Evolutionary conservation across 805 yeast species (phyloP).

Genomic region (Ogataea dorogensis): DNA sequence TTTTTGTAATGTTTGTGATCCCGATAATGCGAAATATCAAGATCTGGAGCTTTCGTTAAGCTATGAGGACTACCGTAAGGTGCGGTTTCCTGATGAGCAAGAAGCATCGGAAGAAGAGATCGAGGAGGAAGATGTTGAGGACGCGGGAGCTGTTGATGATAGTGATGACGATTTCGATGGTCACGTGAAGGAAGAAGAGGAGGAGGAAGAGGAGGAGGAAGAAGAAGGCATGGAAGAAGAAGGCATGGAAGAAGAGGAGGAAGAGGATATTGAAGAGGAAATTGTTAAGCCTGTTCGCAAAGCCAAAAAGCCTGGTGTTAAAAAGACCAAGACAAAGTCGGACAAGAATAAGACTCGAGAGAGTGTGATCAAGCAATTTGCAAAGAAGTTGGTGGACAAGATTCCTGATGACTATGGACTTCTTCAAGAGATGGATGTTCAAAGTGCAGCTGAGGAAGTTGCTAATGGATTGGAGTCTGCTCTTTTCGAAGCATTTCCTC

Average conservation of each 20-base stretch:
- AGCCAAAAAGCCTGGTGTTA: conserved; percentile 6
- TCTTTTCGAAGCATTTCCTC: conserved; percentile 35
- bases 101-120: conserved; percentile 15
- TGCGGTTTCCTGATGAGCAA: conserved; percentile 19
- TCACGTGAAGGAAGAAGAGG: conserved; percentile 12
- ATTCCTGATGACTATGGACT: conserved; percentile 36
- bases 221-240: conserved; percentile 11
- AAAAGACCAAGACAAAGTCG: conserved; percentile 16
- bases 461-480: conserved; percentile 53
- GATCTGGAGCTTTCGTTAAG: conserved; percentile 33
- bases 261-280: conserved; percentile 9
- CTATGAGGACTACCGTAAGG: conserved; percentile 29
- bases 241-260: conserved; percentile 9
- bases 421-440: conserved; percentile 24
- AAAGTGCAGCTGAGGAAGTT: conserved; percentile 42
- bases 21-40: conserved; percentile 33
- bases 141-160: conserved; percentile 17
- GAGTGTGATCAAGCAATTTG: conserved; percentile 52
- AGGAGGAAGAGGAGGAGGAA: conserved; percentile 14
- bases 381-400: conserved; percentile 41
- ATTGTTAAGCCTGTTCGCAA: conserved; percentile 7
- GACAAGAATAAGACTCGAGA: conserved; percentile 39
- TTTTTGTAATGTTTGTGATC: conserved; percentile 54
- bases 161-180: conserved; percentile 17
- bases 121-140: conserved; percentile 21